A percentile compares a stretch with the other conserved stretches of the same genome.
These are phyloP conservation scores for Rhizophlyctis rosea DNA, from an alignment of 192 early-diverging fungal genomes.

Conservation along the genomic window DNA sequence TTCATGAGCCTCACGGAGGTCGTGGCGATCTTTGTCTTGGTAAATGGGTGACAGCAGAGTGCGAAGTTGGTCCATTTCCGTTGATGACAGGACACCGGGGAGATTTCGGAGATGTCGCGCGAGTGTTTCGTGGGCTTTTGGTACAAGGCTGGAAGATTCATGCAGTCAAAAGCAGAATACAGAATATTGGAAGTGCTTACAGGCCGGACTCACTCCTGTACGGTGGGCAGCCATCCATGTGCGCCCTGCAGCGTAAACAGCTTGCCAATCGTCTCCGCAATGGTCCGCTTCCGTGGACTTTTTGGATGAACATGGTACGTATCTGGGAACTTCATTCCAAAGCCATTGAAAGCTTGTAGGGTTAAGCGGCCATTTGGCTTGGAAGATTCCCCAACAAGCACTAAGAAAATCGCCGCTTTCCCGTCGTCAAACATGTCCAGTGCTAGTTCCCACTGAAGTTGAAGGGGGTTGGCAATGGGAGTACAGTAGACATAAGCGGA, in stretches of 20 bases:
- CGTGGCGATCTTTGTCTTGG: not conserved
- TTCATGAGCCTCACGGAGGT: not conserved
- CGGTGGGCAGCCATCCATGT: not conserved
- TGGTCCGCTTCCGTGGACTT: not conserved
- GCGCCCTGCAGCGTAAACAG: not conserved
- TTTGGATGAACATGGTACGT: not conserved
- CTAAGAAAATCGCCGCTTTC: not conserved
- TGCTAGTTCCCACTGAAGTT: not conserved
- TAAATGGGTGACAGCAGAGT: not conserved
- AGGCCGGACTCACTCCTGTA: not conserved
- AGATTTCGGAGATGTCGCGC: not conserved
- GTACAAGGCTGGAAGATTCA: not conserved
- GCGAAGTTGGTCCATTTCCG: not conserved
- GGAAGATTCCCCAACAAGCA: not conserved
- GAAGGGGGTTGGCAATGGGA: not conserved
- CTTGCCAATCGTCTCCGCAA: not conserved
- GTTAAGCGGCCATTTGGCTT: not conserved
- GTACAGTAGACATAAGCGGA: not conserved
- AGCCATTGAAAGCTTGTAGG: not conserved
- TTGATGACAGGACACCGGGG: not conserved
- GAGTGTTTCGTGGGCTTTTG: not conserved
- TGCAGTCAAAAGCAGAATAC: not conserved
- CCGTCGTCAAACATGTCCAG: not conserved
- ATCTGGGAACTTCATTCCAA: not conserved
- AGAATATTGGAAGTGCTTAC: not conserved